Evolutionary conservation across 1,284 basidiomycete genomes (phyloP).

Genomic region (Puccinia polysora): DNA sequence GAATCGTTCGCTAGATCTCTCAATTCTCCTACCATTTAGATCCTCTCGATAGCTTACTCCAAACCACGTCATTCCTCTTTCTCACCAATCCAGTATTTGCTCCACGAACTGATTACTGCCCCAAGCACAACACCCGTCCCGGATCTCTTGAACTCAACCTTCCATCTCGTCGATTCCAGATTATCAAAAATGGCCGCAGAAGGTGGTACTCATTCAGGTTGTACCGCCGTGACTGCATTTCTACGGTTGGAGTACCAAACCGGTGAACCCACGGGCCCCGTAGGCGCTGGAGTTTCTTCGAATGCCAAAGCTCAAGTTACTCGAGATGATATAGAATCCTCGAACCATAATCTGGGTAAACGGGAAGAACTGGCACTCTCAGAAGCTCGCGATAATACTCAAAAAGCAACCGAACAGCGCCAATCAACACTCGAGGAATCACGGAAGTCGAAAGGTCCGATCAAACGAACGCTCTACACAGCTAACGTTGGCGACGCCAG

Average conservation of each 20-base stretch:
- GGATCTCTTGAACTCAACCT: conserved; percentile 85
- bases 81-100: conserved; percentile 57
- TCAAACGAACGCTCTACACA: conserved; percentile 79
- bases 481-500: conserved; percentile 95
- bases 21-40: background rate
- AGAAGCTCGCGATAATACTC: conserved; percentile 44
- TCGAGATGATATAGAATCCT: background rate
- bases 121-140: conserved; percentile 63
- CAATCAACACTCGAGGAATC: conserved; percentile 17
- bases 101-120: conserved; percentile 56
- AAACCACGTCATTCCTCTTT: background rate
- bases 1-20: conserved; percentile 34
- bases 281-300: conserved; percentile 45
- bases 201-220: conserved; percentile 90
- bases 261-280: conserved; percentile 51
- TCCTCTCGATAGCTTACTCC: background rate
- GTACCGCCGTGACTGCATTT: conserved; percentile 95
- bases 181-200: conserved; percentile 76
- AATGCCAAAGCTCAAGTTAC: conserved; percentile 23
- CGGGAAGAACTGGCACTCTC: conserved; percentile 27
- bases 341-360: conserved; percentile 16
- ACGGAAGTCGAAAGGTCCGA: conserved; percentile 50
- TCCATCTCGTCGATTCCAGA: conserved; percentile 79
- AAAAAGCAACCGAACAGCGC: conserved; percentile 49
- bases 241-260: conserved; percentile 78